These are phyloP conservation scores for Nakaseomyces nivariensis DNA, from an alignment of 1,139 yeast genomes.

Conservation along the genomic window DNA sequence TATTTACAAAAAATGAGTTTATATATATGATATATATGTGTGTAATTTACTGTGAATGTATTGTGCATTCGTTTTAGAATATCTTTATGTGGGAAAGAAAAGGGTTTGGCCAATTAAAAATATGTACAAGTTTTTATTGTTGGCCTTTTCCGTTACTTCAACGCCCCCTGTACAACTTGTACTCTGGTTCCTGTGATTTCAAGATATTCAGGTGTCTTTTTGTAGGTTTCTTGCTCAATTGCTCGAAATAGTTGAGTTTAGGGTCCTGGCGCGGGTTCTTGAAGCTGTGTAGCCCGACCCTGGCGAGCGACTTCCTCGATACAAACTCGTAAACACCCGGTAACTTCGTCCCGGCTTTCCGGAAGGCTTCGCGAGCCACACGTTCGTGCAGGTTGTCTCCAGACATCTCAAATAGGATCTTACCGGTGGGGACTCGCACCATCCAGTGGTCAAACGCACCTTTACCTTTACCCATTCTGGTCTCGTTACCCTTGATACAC, in stretches of 20 bases:
- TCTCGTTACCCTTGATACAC: constrained; percentile 93
- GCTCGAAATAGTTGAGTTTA: constrained; percentile 44
- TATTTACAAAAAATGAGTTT: no score
- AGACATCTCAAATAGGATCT: constrained; percentile 74
- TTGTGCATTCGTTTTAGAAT: no score
- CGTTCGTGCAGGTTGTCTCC: constrained; percentile 69
- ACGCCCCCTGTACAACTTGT: constrained; percentile 48
- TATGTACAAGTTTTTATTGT: no score
- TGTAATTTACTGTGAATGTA: no score
- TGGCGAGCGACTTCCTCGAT: constrained; percentile 51
- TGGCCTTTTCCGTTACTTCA: constrained; percentile 16
- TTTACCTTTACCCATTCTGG: constrained; percentile 99
- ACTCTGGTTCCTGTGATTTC: constrained; percentile 42
- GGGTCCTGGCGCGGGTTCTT: constrained; percentile 33
- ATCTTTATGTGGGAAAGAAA: no score
- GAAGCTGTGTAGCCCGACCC: constrained; percentile 56
- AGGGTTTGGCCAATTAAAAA: no score
- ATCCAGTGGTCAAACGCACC: constrained; percentile 98
- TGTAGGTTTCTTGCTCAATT: constrained; percentile 53
- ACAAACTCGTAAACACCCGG: constrained; percentile 91
- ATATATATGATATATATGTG: no score
- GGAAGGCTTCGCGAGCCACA: constrained; percentile 83
- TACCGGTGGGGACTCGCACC: constrained; percentile 91
- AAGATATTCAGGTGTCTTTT: constrained; percentile 46
- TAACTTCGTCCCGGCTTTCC: constrained; percentile 84